Evolutionary conservation across 2,329 filamentous ascomycete genomes (phyloP), one percentile per base, ranked within the genome.

Genomic region (Exophiala spinifera): DNA sequence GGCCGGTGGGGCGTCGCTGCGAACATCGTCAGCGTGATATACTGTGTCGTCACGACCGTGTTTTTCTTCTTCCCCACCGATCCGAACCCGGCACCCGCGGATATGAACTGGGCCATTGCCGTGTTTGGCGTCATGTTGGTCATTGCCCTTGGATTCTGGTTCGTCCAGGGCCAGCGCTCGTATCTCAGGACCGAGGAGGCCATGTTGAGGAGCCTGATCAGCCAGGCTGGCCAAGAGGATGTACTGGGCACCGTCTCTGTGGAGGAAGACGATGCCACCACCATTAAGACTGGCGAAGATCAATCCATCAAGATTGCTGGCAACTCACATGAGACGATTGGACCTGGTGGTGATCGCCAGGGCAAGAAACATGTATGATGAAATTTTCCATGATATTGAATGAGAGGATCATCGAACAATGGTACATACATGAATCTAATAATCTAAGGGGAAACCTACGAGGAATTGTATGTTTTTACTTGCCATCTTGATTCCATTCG

Each of bases 81-180:
- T 0, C 79, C 79, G 0, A 73, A 73, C 53, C 79, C 79, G 0
- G 57, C 71, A 0, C 64, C 69, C 0, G 66, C 67, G n/a, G 77
- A 81, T 55, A 81, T 81, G 79, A 82, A 82, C 64, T 82, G 76
- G 61, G 79, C 79, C 4, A 80, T 81, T 60, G 79, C 75, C 1
- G 79, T 81, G 1, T 81, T 82, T 60, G 79, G 77, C 1, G 71
- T 81, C 19, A 79, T 81, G 78, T 58, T 81, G 48, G 67, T 79
- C 2, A 69, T 81, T 6, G 70, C 77, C 0, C 36, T 79, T 1
- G 70, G 66, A 0, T 81, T 81, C 56, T 82, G 79, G 78, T 66
- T 80, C 34, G 48, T 78, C n/a, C 42, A 44, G 20, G 42, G 42
- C 4, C 42, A 15, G 8, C 21, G 20, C 2, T 44, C 42, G 20